Evolutionary conservation across 2,329 filamentous ascomycete genomes (phyloP), one percentile per base, ranked within the genome.

Genomic region (Aspergillus hiratsukae): DNA sequence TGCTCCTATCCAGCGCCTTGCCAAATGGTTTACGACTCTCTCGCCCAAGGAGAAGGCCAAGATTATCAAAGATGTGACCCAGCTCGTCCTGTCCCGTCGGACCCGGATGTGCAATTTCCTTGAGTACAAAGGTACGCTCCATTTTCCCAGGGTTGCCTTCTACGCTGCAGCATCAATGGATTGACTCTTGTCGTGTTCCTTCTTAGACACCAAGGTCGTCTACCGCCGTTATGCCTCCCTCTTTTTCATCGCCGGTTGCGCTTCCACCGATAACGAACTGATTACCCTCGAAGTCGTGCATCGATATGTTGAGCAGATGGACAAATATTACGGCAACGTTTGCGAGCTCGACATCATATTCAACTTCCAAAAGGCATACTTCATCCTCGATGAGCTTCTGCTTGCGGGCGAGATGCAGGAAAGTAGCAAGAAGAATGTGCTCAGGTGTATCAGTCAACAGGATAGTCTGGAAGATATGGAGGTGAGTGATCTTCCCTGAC

Each of bases 51-150:
- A 99, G 73, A 99, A 99, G 81, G 94, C 93, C 78, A 99, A 99
- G 83, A 97, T 99, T 73, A 93, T 99, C 83, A 99, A 99, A 78
- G 94, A 99, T 82, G 94, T 99, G 69, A 91, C 94, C 59, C 94
- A 97, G 78, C 89, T 97, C 51, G 94, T 99, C 66, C 87, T 99
- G 65, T 94, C 94, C 61, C 86, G 94, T 66, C 86, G 94, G 71
- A 97, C 94, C 58, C 91, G 94, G 75, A 99, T 99, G 94, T 99
- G 94, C 85, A 99, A 99, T 79, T 99, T 99, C 77, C 85, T 99
- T 59, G 94, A 99, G 75, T 99, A 99, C 78, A 99, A 99, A 86
- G 93, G 93, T 95, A 66, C 48, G 64, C 52, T 48, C 49, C 23
- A 25, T 29, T 27, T n/a, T 10, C 37, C 40, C 21, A 23, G 2